These are phyloP conservation scores for Linaria vulgaris DNA, from an alignment of 257 asterid species.

Conservation along the genomic window DNA sequence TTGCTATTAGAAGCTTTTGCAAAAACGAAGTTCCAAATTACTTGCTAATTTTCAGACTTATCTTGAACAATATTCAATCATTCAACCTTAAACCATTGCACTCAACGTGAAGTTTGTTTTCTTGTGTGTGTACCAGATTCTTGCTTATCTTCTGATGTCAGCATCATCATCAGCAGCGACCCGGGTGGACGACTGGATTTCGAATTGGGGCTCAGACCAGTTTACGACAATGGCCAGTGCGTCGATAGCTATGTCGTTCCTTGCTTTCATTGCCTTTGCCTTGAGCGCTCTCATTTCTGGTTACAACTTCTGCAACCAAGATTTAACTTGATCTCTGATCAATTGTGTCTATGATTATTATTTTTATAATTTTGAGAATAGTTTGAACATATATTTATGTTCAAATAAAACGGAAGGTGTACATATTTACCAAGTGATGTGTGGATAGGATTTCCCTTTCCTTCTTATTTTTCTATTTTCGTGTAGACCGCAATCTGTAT, in stretches of 20 bases:
- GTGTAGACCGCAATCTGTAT: too few relatives aligned
- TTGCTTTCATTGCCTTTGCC: constrained; percentile 73
- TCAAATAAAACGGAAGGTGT: constrained; percentile 20
- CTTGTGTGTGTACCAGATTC: constrained; percentile 40
- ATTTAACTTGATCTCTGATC: constrained; percentile 30
- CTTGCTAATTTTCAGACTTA: neutral
- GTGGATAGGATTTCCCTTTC: too few relatives aligned
- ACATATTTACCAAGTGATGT: constrained; percentile 18
- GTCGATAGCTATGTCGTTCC: constrained; percentile 70
- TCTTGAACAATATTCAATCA: too few relatives aligned
- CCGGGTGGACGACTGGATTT: constrained; percentile 76
- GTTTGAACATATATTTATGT: too few relatives aligned
- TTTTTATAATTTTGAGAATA: neutral
- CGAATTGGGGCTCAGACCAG: constrained; percentile 82
- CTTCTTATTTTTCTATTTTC: too few relatives aligned
- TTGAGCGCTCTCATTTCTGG: constrained; percentile 68
- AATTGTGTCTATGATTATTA: neutral
- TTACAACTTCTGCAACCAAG: constrained; percentile 55
- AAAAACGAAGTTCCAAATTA: neutral
- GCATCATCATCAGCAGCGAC: constrained; percentile 89
- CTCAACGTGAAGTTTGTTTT: neutral
- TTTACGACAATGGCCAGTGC: constrained; percentile 80
- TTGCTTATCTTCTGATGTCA: constrained; percentile 82
- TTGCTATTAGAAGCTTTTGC: neutral
- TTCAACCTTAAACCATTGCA: neutral